phyloP scores from a whole-genome alignment of 169 alveolate genomes.

The Plasmodium blacklocki region DNA sequence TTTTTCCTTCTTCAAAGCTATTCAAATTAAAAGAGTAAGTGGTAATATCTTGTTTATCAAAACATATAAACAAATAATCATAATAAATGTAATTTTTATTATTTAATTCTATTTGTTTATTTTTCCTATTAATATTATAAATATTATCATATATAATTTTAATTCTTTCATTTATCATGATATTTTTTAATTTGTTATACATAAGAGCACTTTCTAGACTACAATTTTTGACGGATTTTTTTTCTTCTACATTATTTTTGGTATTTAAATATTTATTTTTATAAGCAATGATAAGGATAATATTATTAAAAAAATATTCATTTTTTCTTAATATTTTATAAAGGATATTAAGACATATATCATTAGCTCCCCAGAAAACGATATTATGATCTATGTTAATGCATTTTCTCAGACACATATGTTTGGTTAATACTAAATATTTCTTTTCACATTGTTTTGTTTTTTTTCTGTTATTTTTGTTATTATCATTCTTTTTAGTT shows the following conservation, averaged over 20 bases:
- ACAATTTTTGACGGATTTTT: slow-evolving; percentile 12
- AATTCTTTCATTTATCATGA: slow-evolving; percentile 29
- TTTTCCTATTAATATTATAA: slow-evolving; percentile 47
- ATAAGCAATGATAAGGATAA: slow-evolving; percentile 20
- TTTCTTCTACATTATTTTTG: neutral
- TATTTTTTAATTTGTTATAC: slow-evolving; percentile 20
- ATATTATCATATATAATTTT: slow-evolving; percentile 53
- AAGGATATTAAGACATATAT: slow-evolving; percentile 24
- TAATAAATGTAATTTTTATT: slow-evolving; percentile 19
- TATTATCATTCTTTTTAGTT: neutral
- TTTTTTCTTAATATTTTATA: slow-evolving; percentile 33
- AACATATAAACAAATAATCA: slow-evolving; percentile 57
- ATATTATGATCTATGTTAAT: slow-evolving; percentile 40
- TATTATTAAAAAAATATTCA: slow-evolving; percentile 44
- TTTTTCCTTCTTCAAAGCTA: slow-evolving; percentile 44
- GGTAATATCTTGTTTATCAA: slow-evolving; percentile 52
- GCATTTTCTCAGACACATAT: slow-evolving; percentile 33
- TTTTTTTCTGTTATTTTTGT: no score
- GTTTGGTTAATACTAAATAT: slow-evolving; percentile 47
- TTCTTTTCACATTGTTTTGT: neutral
- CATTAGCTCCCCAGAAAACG: slow-evolving; percentile 57
- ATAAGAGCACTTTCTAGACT: slow-evolving; percentile 29
- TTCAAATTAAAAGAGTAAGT: slow-evolving; percentile 48
- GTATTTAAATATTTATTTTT: slow-evolving; percentile 18
- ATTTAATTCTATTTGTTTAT: slow-evolving; percentile 28